Base-by-base conservation (phyloP, 768 basidiomycete species). In the Lentinula raphanica region DNA sequence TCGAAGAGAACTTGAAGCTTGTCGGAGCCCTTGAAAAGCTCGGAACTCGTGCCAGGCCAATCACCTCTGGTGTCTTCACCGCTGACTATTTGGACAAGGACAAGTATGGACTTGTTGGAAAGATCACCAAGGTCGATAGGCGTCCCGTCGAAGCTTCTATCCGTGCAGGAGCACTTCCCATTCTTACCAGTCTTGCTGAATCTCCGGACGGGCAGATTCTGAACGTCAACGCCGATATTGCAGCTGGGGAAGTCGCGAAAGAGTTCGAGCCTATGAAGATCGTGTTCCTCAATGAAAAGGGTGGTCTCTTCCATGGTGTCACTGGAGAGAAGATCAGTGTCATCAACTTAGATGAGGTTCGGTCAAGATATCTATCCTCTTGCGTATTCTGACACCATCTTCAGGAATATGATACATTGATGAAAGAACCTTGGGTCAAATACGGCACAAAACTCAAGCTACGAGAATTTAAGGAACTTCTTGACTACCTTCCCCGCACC, bases 341-440 rank as follows among this genome's bases (percentile, higher is more conserved):
- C 38, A 98, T 99, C 75, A 99, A 98, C 75, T 76, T 99, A 46
- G 97, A 99, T 67, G 97, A 99, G 82, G 92, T 90, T 63, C 54
- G 75, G 66, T 27, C 19, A 17, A 23, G 38, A 21, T 27, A 40
- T 50, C 21, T 9, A 32, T 55, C 15, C 23, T 32, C 21, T 56
- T 13, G 17, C 21, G 13, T 19, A 19, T 28, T 39, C 64, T 59
- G 19, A 45, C 5, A 17, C 51, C 48, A 48, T 35, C 60, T 59
- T 7, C 66, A 94, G 90, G 97, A 99, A 76, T 98, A 96, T 73
- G 92, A 96, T 64, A 82, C 83, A 23, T 86, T 99, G 59, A 92
- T 98, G 94, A 95, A 94, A 68, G 90, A 98, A 74, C 83, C 94
- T 5, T 99, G 97, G 97, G 96, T 99, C 72, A 97, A 97, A 71